Percentiles rank a stretch among this genome's conserved stretches.
These are phyloP conservation scores for Populus hybrid DNA, from an alignment of 441 rosid genomes.

Conservation along the genomic window DNA sequence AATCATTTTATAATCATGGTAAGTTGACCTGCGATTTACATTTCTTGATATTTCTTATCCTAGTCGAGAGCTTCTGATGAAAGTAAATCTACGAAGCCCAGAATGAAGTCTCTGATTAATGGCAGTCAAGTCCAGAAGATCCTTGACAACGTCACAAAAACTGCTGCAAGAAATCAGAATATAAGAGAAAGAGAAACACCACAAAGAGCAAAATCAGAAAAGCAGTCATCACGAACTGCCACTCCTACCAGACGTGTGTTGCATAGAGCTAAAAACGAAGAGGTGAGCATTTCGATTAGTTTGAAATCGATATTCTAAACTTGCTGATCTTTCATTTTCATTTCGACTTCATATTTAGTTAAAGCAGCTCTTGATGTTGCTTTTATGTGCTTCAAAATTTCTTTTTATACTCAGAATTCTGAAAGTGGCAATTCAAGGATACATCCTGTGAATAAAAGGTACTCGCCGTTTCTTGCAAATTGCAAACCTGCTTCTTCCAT, in stretches of 20 bases:
- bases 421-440: constrained; percentile 32
- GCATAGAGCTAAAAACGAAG: constrained; percentile 28
- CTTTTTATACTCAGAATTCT: constrained; percentile 35
- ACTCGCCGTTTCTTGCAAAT: constrained; percentile 15
- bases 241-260: constrained; percentile 21
- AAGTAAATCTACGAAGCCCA: constrained; percentile 18
- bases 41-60: constrained; percentile 8
- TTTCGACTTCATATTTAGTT: neutral
- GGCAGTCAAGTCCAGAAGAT: constrained; percentile 21
- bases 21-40: neutral
- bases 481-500: constrained; percentile 12
- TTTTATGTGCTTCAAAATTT: neutral
- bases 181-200: constrained; percentile 33
- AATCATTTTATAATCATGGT: neutral
- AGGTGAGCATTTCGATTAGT: constrained; percentile 28
- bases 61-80: constrained; percentile 26
- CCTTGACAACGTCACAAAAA: constrained; percentile 22
- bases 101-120: constrained; percentile 27
- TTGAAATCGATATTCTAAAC: neutral
- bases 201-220: constrained; percentile 29
- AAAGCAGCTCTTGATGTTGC: constrained; percentile 4
- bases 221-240: constrained; percentile 24
- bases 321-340: neutral
- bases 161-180: constrained; percentile 25
- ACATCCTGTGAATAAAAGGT: constrained; percentile 49